Base-by-base conservation (phyloP, 768 basidiomycete genomes). In the Crucibulum laeve region DNA sequence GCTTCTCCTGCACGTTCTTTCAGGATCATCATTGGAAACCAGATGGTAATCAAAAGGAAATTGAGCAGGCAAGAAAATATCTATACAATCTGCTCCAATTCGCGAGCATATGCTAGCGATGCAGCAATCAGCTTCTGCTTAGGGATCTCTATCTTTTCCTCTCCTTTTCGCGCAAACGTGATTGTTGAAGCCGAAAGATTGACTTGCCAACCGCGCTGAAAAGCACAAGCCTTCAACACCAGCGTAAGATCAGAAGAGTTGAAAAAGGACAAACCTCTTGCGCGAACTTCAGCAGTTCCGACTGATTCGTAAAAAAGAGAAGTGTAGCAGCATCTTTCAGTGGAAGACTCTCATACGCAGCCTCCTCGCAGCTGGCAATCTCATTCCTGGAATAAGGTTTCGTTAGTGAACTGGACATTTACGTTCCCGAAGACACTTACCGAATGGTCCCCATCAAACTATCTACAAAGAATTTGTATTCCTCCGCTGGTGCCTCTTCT, bases 311-410 rank as follows among this genome's bases (percentile, higher is more conserved):
- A 71, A 95, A 96, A 79, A 97, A 99, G 42, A 99, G 68, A 38
- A 99, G 72, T 0, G 89, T 89, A 1, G 86, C 81, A 1, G 94
- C 95, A 51, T 96, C 93, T 53, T 87, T 84, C 41, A 97, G 59
- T 0, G 94, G 93, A 28, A 99, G 70, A 47, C 86, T 91, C 51
- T 89, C 83, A 50, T 99, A 99, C 4, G 95, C 94, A 14, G 84
- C 74, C 63, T 97, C 93, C 62, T 96, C 91, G 55, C 94, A 97
- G 54, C 90, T 89, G 11, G 95, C 95, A 53, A 99, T 99, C 70
- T 99, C 95, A 56, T 89, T 91, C 54, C 95, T 97, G 28, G 10
- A 25, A 1, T 7, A 24, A 24, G 19, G n/a, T 46, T 15, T 38
- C 21, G 42, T n/a, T 34, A 38, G 18, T 15, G 28, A 13, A 10